Conservation (phyloP, 2,329 filamentous ascomycete species). For the Talaromyces sp. region DNA sequence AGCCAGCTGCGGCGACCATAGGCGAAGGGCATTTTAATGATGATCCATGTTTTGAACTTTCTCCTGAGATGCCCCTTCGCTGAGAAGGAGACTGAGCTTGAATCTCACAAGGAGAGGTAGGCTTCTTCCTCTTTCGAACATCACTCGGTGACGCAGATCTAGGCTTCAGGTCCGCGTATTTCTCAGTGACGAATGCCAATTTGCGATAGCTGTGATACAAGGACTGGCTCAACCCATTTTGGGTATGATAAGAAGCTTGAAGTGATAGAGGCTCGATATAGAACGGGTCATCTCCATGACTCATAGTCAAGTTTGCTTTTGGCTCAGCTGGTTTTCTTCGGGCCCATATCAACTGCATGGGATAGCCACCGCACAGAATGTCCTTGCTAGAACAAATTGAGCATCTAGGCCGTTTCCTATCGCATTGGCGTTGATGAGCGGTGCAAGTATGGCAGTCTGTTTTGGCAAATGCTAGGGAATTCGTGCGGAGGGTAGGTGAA, state of each 20-base stretch:
- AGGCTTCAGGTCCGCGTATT: not conserved
- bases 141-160: not conserved
- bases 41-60: too few relatives aligned
- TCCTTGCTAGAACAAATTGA: constrained; percentile 11
- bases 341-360: constrained; percentile 13
- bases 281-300: not conserved
- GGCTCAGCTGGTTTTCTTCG: not conserved
- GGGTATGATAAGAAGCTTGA: not conserved
- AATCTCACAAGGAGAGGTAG: not conserved
- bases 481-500: not conserved
- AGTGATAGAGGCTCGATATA: constrained; percentile 12
- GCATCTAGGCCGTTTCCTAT: constrained; percentile 17
- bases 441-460: constrained; percentile 14
- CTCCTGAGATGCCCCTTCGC: too few relatives aligned
- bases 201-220: not conserved
- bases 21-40: too few relatives aligned
- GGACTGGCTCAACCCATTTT: not conserved
- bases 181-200: not conserved
- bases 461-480: constrained; percentile 13
- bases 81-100: not conserved
- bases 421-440: constrained; percentile 6
- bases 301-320: not conserved
- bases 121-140: not conserved
- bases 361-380: constrained; percentile 13
- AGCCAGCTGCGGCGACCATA: too few relatives aligned